Conservation (phyloP, 83 land plant genomes). For the Picea abies region DNA sequence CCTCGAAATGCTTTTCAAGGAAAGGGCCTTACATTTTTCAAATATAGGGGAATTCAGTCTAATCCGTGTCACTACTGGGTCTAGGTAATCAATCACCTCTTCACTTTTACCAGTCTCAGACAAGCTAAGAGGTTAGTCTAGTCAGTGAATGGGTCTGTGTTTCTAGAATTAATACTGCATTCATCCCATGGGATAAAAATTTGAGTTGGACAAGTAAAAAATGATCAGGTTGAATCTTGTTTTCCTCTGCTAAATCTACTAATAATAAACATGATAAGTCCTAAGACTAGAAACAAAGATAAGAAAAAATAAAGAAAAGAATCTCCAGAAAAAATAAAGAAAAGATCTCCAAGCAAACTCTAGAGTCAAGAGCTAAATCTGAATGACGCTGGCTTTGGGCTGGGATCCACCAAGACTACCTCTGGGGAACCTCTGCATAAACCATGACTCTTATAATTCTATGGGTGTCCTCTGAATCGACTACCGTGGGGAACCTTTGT, state of each 20-base stretch:
- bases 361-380: not conserved
- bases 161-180: not conserved
- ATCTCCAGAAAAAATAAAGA: too few relatives aligned
- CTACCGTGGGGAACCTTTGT: too few relatives aligned
- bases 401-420: not conserved
- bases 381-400: not conserved
- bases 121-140: not conserved
- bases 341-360: not conserved
- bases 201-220: too few relatives aligned
- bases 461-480: not conserved
- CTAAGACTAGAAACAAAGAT: too few relatives aligned
- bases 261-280: not conserved
- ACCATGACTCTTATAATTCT: not conserved
- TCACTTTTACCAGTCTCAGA: not conserved
- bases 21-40: too few relatives aligned
- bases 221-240: too few relatives aligned
- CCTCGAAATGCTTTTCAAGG: slow-evolving; percentile 1
- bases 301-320: too few relatives aligned
- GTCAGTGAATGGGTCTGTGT: not conserved
- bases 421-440: not conserved
- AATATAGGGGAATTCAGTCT: not conserved
- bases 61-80: not conserved
- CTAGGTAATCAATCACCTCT: not conserved
- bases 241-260: too few relatives aligned
- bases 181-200: not conserved